Conservation (phyloP, 2,329 filamentous ascomycete genomes). For the Fusarium dlaminii region DNA sequence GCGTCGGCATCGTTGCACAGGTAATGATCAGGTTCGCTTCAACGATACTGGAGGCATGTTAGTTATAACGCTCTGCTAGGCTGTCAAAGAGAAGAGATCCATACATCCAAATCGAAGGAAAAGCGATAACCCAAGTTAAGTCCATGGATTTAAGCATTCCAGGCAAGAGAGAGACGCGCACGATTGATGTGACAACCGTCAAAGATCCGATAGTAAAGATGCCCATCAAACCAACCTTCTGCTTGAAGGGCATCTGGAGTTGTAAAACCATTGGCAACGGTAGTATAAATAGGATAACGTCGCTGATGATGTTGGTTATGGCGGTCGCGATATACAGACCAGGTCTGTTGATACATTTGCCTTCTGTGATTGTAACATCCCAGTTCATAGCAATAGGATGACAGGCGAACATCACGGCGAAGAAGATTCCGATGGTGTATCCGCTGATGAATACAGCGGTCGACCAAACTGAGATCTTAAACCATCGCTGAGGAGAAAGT, state of each 20-base stretch:
- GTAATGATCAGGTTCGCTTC: slow-evolving; percentile 54
- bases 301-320: slow-evolving; percentile 57
- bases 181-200: slow-evolving; percentile 48
- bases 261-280: slow-evolving; percentile 57
- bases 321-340: slow-evolving; percentile 60
- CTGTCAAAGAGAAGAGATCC: neutral
- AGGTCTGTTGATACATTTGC: slow-evolving; percentile 56
- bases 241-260: slow-evolving; percentile 56
- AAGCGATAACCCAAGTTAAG: slow-evolving; percentile 44
- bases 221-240: slow-evolving; percentile 56
- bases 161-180: slow-evolving; percentile 44
- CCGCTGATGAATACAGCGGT: slow-evolving; percentile 43
- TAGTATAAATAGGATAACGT: slow-evolving; percentile 57
- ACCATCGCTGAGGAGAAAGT: slow-evolving; percentile 49
- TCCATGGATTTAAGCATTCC: slow-evolving; percentile 41
- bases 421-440: slow-evolving; percentile 47
- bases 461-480: slow-evolving; percentile 44
- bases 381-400: slow-evolving; percentile 46
- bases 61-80: neutral
- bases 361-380: slow-evolving; percentile 44
- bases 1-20: slow-evolving; percentile 52
- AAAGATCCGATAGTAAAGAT: slow-evolving; percentile 57
- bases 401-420: slow-evolving; percentile 51
- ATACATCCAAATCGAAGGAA: slow-evolving; percentile 45
- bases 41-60: slow-evolving; percentile 31